Base-by-base conservation (phyloP, 768 basidiomycete genomes). In the Kwoniella sp. region DNA sequence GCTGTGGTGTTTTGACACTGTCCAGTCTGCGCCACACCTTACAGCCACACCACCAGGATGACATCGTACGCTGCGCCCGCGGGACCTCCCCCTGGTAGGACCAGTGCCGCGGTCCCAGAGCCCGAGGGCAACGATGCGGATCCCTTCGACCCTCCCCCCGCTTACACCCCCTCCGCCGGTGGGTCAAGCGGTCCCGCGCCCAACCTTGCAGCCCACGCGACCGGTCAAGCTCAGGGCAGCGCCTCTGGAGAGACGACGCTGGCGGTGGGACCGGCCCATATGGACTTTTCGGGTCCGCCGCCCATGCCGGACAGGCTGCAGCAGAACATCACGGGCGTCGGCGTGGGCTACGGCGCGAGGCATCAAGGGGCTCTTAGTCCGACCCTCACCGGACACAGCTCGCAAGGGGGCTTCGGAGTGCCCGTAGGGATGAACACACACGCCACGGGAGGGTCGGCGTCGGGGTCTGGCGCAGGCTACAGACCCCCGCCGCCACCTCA, bases 271-370 rank as follows among this genome's bases (percentile, higher is more conserved):
- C 68, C 68, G 19, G 20, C 26, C 7, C 41, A 62, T 6, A 60
- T 63, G 58, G 68, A 70, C 36, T 70, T 70, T 37, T 64, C 62
- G 5, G 68, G 68, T 22, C 68, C 68, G 8, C 68, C 68, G 15
- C 68, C 68, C 1, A 33, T 67, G 34, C 62, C 68, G 14, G 56
- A 65, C 37, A 36, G 59, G 15, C 20, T 58, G 26, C 41, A 47
- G 19, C 47, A 57, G 34, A 53, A 62, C 31, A 61, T 70, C 0
- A 67, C 65, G 2, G 68, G 68, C 37, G 68, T 70, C 8, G 67
- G 67, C 11, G 44, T 52, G 9, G 68, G 68, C 5, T 63, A 64
- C 41, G 62, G 60, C 0, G 53, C 50, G 15, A 27, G 65, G 28
- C 48, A 31, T n/a, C 33, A 38, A 17, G 34, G 48, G 27, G 44